Percentiles rank a stretch among this genome's conserved stretches.
These are phyloP conservation scores for Apiospora pterosperma DNA, from an alignment of 2,329 filamentous ascomycete species.

Conservation along the genomic window DNA sequence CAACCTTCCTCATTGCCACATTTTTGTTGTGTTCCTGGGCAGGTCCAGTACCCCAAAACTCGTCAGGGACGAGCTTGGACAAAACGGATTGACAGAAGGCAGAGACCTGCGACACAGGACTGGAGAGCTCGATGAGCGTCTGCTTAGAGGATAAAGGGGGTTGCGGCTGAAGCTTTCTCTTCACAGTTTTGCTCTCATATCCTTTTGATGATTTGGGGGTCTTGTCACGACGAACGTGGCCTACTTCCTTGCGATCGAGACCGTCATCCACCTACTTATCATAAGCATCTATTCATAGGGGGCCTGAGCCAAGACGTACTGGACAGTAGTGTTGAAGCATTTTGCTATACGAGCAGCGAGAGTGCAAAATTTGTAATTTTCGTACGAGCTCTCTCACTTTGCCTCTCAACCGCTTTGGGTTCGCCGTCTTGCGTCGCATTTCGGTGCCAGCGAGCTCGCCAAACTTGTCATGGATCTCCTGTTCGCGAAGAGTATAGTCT, in stretches of 20 bases:
- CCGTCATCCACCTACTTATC: not conserved
- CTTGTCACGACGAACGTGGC: not conserved
- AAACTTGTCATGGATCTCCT: conserved; percentile 61
- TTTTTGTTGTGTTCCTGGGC: conserved; percentile 56
- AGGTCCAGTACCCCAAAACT: conserved; percentile 66
- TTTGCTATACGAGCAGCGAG: conserved; percentile 73
- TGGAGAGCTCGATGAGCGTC: conserved; percentile 57
- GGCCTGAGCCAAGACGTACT: conserved; percentile 14
- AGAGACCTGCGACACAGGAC: conserved; percentile 66
- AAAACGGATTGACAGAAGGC: conserved; percentile 82
- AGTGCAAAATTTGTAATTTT: conserved; percentile 67
- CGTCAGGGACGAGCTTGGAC: conserved; percentile 66
- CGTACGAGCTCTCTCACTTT: conserved; percentile 54
- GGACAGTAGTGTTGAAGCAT: conserved; percentile 82
- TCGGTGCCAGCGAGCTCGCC: conserved; percentile 22
- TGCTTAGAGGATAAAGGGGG: not conserved
- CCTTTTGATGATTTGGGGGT: conserved; percentile 9
- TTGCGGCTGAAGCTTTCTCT: not conserved
- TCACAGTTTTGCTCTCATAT: conserved; percentile 1
- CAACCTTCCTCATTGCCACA: conserved; percentile 63
- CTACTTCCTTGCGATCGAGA: not conserved
- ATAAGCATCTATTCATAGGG: not conserved
- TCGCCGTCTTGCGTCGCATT: conserved; percentile 27
- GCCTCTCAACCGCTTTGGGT: conserved; percentile 70
- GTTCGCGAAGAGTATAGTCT: conserved; percentile 82